Evolutionary conservation across 2,329 filamentous ascomycete species (phyloP).

Genomic region (Trichoderma atroviride): DNA sequence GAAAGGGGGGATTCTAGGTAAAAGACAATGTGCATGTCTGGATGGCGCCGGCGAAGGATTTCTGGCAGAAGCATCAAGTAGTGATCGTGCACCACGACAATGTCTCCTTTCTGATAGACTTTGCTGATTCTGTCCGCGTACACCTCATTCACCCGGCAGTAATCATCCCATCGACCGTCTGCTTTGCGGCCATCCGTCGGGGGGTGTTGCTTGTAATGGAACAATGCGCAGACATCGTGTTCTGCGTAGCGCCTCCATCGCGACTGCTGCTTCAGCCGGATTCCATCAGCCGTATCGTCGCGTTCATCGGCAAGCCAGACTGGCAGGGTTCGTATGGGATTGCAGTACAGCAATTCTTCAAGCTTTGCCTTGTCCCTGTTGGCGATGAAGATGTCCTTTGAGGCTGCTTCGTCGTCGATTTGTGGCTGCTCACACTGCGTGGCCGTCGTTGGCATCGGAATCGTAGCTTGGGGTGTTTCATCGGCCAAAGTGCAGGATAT

Average conservation of each 20-base stretch:
- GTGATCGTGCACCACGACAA: conserved; percentile 91
- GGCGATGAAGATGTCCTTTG: conserved; percentile 46
- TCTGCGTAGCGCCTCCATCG: conserved; percentile 90
- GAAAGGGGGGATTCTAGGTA: conserved; percentile 93
- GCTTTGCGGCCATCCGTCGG: conserved; percentile 81
- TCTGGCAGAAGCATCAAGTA: conserved; percentile 86
- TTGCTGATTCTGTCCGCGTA: conserved; percentile 88
- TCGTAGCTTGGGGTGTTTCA: background rate
- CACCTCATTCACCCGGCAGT: conserved; percentile 85
- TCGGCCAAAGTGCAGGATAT: conserved; percentile 50
- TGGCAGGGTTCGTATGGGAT: conserved; percentile 76
- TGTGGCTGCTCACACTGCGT: background rate
- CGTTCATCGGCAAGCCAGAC: conserved; percentile 84
- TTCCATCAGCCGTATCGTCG: conserved; percentile 54
- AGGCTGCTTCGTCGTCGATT: background rate
- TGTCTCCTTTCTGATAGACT: conserved; percentile 86
- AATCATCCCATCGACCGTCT: conserved; percentile 86
- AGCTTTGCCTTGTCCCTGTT: conserved; percentile 68
- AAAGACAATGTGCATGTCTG: conserved; percentile 90
- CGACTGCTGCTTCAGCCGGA: conserved; percentile 75
- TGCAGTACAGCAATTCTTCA: conserved; percentile 71
- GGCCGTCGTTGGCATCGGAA: conserved; percentile 11
- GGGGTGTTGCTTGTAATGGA: conserved; percentile 93
- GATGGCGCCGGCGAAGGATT: conserved; percentile 79
- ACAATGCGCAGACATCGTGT: conserved; percentile 85